These are phyloP conservation scores for Andrographis paniculata DNA, from an alignment of 305 asterid genomes.

Conservation along the genomic window DNA sequence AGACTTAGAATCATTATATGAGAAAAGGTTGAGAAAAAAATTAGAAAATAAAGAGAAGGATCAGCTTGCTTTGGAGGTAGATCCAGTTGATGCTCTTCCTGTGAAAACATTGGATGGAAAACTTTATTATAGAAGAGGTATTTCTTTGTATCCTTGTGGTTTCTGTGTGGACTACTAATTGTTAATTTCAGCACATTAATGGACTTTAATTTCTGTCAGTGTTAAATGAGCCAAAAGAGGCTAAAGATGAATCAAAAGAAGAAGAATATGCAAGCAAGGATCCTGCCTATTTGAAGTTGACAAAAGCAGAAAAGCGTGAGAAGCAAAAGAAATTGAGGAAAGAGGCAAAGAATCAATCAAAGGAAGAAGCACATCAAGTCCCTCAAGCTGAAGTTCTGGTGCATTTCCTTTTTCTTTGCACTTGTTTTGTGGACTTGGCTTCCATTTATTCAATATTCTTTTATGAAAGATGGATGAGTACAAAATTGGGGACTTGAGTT, in stretches of 20 bases:
- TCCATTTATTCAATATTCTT: neutral
- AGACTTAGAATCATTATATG: constrained; percentile 56
- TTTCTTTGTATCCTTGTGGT: neutral
- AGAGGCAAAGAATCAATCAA: constrained; percentile 74
- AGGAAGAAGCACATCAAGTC: constrained; percentile 52
- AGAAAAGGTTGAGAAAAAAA: constrained; percentile 50
- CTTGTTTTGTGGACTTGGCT: neutral
- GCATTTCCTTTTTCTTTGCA: constrained; percentile 13
- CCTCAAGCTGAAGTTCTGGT: constrained; percentile 86
- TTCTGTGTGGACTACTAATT: neutral
- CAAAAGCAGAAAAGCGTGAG: constrained; percentile 72
- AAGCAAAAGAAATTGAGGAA: constrained; percentile 65
- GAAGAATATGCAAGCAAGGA: constrained; percentile 35
- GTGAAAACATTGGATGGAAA: constrained; percentile 65
- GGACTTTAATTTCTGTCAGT: constrained; percentile 21
- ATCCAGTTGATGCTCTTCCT: constrained; percentile 91
- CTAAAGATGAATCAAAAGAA: constrained; percentile 34
- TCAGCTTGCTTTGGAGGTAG: constrained; percentile 45
- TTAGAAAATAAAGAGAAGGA: constrained; percentile 41
- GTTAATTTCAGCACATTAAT: neutral
- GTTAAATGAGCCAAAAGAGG: constrained; percentile 36
- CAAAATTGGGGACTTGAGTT: too few relatives aligned
- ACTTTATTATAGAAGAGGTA: constrained; percentile 63
- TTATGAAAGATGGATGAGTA: neutral
- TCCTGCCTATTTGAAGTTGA: constrained; percentile 36